phyloP scores from a whole-genome alignment of 345 rosid species.

The Combretum micranthum region DNA sequence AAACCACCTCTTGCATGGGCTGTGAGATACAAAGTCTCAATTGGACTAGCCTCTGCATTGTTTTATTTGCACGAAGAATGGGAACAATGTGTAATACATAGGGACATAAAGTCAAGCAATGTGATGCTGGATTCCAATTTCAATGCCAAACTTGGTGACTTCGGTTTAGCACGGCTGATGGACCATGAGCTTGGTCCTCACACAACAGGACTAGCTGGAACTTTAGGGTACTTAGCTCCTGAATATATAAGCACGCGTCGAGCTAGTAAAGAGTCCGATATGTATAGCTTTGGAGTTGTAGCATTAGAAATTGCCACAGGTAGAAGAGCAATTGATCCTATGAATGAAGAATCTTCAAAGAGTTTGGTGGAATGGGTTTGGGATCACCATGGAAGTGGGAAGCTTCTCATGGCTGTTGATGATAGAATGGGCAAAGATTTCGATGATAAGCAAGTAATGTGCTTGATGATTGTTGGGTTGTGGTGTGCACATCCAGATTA shows the following conservation, averaged over 20 bases:
- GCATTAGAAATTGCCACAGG: slow-evolving; percentile 33
- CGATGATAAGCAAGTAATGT: slow-evolving; percentile 27
- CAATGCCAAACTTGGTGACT: slow-evolving; percentile 58
- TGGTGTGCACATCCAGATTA: slow-evolving; percentile 61
- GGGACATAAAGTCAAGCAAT: slow-evolving; percentile 60
- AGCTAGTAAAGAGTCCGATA: slow-evolving; percentile 43
- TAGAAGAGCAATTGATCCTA: slow-evolving; percentile 25
- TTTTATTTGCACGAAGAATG: slow-evolving; percentile 60
- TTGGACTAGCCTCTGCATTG: slow-evolving; percentile 43
- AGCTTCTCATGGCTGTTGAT: slow-evolving; percentile 24
- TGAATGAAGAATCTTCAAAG: slow-evolving; percentile 8
- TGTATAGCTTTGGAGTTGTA: slow-evolving; percentile 42
- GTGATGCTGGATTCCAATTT: slow-evolving; percentile 52
- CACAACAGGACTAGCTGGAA: slow-evolving; percentile 51
- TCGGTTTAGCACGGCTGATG: slow-evolving; percentile 49
- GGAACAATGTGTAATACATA: slow-evolving; percentile 56
- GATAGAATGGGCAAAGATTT: slow-evolving; percentile 20
- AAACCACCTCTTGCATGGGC: slow-evolving; percentile 33
- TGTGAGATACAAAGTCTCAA: slow-evolving; percentile 30
- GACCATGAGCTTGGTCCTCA: slow-evolving; percentile 37
- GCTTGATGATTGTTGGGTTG: slow-evolving; percentile 41
- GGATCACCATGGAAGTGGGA: slow-evolving; percentile 29
- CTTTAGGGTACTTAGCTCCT: slow-evolving; percentile 47
- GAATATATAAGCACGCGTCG: slow-evolving; percentile 42
- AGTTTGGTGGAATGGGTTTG: slow-evolving; percentile 47